Evolutionary conservation across 768 basidiomycete genomes (phyloP).

Genomic region (Mycena rosella): DNA sequence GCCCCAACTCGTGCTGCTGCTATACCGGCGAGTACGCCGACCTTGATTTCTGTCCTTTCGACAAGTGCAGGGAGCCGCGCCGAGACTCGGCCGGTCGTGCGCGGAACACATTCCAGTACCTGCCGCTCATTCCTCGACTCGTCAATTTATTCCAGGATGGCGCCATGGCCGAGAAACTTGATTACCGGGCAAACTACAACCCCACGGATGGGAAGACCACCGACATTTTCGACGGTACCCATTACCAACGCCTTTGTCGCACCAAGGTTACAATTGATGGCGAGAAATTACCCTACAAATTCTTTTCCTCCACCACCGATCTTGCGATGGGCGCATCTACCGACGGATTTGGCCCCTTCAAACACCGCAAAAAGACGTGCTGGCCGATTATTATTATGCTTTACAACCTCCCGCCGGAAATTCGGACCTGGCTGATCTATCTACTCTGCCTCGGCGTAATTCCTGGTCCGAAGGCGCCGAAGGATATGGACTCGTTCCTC

Average conservation of each 20-base stretch:
- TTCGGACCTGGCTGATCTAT: slow-evolving; percentile 42
- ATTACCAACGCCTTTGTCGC: slow-evolving; percentile 39
- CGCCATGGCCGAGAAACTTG: slow-evolving; percentile 32
- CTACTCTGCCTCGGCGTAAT: slow-evolving; percentile 49
- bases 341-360: slow-evolving; percentile 33
- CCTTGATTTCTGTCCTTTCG: slow-evolving; percentile 2
- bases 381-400: slow-evolving; percentile 48
- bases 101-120: slow-evolving; percentile 9
- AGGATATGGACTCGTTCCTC: slow-evolving; percentile 50
- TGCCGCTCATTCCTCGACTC: slow-evolving; percentile 50
- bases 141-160: slow-evolving; percentile 35
- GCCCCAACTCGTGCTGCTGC: slow-evolving; percentile 17
- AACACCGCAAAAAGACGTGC: slow-evolving; percentile 31
- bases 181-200: slow-evolving; percentile 37
- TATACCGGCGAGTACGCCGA: not conserved
- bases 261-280: slow-evolving; percentile 40
- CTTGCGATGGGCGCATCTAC: slow-evolving; percentile 48
- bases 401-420: slow-evolving; percentile 49
- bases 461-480: slow-evolving; percentile 42
- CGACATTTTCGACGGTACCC: slow-evolving; percentile 48
- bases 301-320: slow-evolving; percentile 48
- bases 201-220: not conserved
- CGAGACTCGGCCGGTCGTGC: slow-evolving; percentile 4
- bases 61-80: not conserved
- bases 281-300: slow-evolving; percentile 34